phyloP scores from a whole-genome alignment of 306 rosid species.

The Cicer bijugum region DNA sequence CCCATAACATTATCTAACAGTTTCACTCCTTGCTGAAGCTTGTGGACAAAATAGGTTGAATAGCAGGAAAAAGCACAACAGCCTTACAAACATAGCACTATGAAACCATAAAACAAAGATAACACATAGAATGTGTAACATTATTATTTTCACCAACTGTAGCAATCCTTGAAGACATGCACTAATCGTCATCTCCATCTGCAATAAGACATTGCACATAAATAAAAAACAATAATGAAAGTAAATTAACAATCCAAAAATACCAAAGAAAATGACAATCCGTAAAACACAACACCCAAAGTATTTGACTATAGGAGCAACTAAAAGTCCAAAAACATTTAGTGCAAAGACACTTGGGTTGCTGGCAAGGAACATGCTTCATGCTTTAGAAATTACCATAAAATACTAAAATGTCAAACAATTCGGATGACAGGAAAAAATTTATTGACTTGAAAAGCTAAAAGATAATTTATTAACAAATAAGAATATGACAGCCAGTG shows the following conservation, averaged over 20 bases:
- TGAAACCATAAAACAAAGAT: slow-evolving; percentile 40
- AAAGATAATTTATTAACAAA: slow-evolving; percentile 8
- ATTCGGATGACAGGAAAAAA: neutral
- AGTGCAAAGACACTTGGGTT: slow-evolving; percentile 9
- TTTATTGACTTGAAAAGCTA: slow-evolving; percentile 15
- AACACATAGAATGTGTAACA: slow-evolving; percentile 43
- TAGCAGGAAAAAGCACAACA: slow-evolving; percentile 36
- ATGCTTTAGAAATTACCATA: slow-evolving; percentile 21
- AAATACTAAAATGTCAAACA: slow-evolving; percentile 29
- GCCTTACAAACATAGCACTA: slow-evolving; percentile 49
- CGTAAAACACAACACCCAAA: slow-evolving; percentile 36
- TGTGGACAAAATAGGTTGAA: slow-evolving; percentile 44
- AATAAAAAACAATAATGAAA: slow-evolving; percentile 18
- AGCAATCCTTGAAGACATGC: slow-evolving; percentile 35
- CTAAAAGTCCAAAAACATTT: slow-evolving; percentile 21
- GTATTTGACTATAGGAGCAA: slow-evolving; percentile 24
- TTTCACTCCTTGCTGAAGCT: slow-evolving; percentile 38
- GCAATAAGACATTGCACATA: slow-evolving; percentile 43
- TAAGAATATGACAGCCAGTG: neutral
- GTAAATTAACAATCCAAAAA: slow-evolving; percentile 5
- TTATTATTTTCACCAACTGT: slow-evolving; percentile 42
- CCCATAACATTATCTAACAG: slow-evolving; percentile 35
- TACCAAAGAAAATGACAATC: slow-evolving; percentile 11
- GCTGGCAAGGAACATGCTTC: neutral
- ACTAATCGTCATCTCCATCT: slow-evolving; percentile 70